Evolutionary conservation across 306 rosid genomes (phyloP).

Genomic region (Argentina anserina): DNA sequence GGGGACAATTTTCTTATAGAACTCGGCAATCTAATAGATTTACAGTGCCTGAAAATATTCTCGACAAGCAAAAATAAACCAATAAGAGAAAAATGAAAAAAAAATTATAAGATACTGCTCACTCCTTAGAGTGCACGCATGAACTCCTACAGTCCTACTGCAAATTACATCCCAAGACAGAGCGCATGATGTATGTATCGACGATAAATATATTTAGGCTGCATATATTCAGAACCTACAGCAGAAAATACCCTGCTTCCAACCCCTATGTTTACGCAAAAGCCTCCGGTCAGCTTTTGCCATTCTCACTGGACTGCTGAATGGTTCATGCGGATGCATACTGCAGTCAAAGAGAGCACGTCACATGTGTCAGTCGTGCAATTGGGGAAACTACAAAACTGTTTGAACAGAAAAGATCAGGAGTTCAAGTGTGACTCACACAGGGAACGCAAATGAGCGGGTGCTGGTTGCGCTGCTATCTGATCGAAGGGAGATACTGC

Average conservation of each 20-base stretch:
- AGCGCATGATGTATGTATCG: conserved; percentile 25
- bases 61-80: neutral
- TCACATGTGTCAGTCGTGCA: neutral
- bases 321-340: conserved; percentile 67
- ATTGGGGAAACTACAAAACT: neutral
- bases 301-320: conserved; percentile 87
- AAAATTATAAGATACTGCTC: conserved; percentile 12
- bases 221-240: conserved; percentile 64
- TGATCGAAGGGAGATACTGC: conserved; percentile 82
- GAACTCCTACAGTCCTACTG: conserved; percentile 37
- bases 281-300: conserved; percentile 59
- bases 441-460: conserved; percentile 88
- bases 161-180: conserved; percentile 33
- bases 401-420: neutral
- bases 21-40: neutral
- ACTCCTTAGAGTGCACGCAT: conserved; percentile 7
- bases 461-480: conserved; percentile 98
- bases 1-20: neutral
- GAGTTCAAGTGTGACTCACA: conserved; percentile 34
- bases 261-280: conserved; percentile 48
- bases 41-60: neutral
- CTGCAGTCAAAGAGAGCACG: conserved; percentile 41
- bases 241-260: conserved; percentile 72
- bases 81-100: neutral
- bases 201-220: conserved; percentile 6